Base-by-base conservation (phyloP, 768 basidiomycete species). In the Asterophora parasitica region DNA sequence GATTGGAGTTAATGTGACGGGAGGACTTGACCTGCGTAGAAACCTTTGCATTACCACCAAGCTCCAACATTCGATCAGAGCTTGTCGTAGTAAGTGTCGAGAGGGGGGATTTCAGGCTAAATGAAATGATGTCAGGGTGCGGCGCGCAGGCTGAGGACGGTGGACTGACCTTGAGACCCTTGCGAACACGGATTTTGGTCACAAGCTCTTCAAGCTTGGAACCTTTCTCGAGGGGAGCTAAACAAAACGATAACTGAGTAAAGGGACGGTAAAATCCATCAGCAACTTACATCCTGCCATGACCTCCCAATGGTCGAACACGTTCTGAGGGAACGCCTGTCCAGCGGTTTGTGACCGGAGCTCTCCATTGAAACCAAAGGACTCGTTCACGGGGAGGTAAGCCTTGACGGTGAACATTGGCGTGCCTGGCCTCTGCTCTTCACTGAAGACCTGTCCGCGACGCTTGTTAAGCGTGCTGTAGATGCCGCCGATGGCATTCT, bases 331-430 rank as follows among this genome's bases (percentile, higher is more conserved):
- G 92, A 97, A 98, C 55, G 96, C 96, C 75, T 99, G 96, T 40
- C 96, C 96, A 63, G 81, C 82, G 38, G 96, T 98, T 40, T 87
- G 84, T 63, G 83, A 82, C 58, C 96, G 89, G 48, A 99, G 83
- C 59, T 91, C 94, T 59, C 88, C 92, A 68, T 94, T 98, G 85
- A 98, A 98, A 56, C 95, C 94, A 73, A 97, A 96, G 4, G 91
- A 92, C 68, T 92, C 90, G 66, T 75, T 73, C 68, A 92, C 90
- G 58, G 92, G 92, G 27, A 94, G 78, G 76, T 92, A 92, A 31
- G 94, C 94, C 81, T 96, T 98, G 70, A 99, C 89, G 42, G 88
- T 98, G 83, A 95, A 96, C 93, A 97, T 96, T 52, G 96, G 96
- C 13, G 96, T 99, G 74, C 96, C 95, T 3, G 84, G 76, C 61